Evolutionary conservation across 2,329 filamentous ascomycete species (phyloP).

Genomic region (Colletotrichum sp.): DNA sequence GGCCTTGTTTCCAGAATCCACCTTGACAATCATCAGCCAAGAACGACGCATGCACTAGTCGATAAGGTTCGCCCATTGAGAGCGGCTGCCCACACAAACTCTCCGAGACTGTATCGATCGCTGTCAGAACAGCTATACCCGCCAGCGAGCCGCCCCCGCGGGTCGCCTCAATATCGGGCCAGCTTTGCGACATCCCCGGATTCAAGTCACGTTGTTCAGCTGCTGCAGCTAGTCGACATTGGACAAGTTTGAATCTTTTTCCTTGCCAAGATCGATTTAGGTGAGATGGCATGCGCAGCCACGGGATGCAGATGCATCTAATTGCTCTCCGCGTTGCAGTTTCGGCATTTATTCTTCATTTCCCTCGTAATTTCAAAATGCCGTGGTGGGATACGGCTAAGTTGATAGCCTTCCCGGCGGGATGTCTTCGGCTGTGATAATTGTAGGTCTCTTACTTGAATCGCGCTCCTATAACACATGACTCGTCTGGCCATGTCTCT

Average conservation of each 20-base stretch:
- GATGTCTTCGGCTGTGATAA: neutral
- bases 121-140: neutral
- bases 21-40: neutral
- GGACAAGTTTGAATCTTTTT: neutral
- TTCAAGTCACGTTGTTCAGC: neutral
- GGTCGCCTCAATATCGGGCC: neutral
- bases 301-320: neutral
- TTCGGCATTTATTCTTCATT: neutral
- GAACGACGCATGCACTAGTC: neutral
- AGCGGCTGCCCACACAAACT: neutral
- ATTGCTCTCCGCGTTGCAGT: neutral
- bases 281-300: neutral
- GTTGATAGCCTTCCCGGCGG: neutral
- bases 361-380: neutral
- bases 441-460: neutral
- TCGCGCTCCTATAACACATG: neutral
- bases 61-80: neutral
- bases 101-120: neutral
- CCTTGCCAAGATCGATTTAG: neutral
- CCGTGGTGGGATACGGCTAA: neutral
- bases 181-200: rapidly evolving
- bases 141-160: neutral
- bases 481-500: neutral
- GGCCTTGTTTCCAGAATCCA: neutral
- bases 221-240: neutral